Conservation (phyloP, 805 yeast species). For the Cyberlindnera xylosilytica region DNA sequence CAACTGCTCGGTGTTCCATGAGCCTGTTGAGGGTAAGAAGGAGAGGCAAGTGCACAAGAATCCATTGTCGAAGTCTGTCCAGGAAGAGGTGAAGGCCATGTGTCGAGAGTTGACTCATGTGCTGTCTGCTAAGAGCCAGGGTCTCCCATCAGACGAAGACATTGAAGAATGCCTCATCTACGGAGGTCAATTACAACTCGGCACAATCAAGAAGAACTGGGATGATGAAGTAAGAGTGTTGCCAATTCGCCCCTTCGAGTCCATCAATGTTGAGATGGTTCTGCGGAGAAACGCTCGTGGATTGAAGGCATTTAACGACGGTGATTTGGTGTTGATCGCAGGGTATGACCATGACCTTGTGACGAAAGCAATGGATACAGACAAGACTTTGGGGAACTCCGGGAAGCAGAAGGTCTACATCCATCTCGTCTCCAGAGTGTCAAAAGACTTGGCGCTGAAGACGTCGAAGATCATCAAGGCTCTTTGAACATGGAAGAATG, state of each 20-base stretch:
- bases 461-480: background rate
- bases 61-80: conserved; percentile 3
- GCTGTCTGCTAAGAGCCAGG: background rate
- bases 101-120: background rate
- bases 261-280: background rate
- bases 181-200: conserved; percentile 2
- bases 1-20: conserved; percentile 3
- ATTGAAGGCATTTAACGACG: background rate
- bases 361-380: background rate
- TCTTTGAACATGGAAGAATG: background rate
- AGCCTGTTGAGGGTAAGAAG: background rate
- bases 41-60: conserved; percentile 2
- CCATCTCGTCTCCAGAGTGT: conserved; percentile 1
- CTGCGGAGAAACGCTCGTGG: background rate
- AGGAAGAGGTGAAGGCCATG: conserved; percentile 4
- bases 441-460: background rate
- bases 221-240: background rate
- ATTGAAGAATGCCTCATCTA: background rate
- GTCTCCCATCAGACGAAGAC: background rate
- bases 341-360: background rate
- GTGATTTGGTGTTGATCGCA: conserved; percentile 2
- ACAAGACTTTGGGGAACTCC: no score
- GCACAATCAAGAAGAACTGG: background rate
- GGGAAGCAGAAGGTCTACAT: background rate
- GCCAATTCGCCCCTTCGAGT: background rate